A percentile compares a stretch with the other conserved stretches of the same genome.
These are phyloP conservation scores for Arthroderma sp. DNA, from an alignment of 2,329 filamentous ascomycete species.

Conservation along the genomic window DNA sequence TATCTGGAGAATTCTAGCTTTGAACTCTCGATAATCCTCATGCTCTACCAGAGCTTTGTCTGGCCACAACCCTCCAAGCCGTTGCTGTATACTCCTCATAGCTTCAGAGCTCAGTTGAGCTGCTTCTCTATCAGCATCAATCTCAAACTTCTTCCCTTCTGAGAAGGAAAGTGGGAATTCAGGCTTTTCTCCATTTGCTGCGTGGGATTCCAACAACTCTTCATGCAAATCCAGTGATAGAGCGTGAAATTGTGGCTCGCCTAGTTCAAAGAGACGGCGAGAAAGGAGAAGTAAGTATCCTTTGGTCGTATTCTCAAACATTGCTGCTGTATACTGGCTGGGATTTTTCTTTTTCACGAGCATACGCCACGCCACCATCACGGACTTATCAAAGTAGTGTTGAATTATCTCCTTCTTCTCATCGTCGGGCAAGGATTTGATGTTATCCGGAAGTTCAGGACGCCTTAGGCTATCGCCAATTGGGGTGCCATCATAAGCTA, in stretches of 20 bases:
- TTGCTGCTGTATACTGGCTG: conserved; percentile 7
- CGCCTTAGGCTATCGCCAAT: conserved; percentile 19
- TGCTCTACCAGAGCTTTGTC: conserved; percentile 9
- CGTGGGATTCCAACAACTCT: neutral
- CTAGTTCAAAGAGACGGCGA: conserved; percentile 8
- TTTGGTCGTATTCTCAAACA: conserved; percentile 8
- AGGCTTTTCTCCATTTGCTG: neutral
- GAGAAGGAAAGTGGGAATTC: conserved; percentile 9
- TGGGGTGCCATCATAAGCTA: conserved; percentile 19
- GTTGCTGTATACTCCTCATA: conserved; percentile 7
- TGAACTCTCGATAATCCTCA: conserved; percentile 12
- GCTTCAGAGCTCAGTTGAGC: conserved; percentile 7
- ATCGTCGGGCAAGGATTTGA: conserved; percentile 2
- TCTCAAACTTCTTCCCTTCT: conserved; percentile 4
- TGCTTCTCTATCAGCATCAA: conserved; percentile 5
- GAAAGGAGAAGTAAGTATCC: conserved; percentile 6
- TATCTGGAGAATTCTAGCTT: conserved; percentile 2
- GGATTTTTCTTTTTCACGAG: conserved; percentile 10
- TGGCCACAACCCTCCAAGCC: conserved; percentile 10
- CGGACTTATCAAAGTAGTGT: conserved; percentile 2
- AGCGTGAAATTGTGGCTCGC: conserved; percentile 9
- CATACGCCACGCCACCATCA: conserved; percentile 13
- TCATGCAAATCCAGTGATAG: conserved; percentile 7
- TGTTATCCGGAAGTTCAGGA: conserved; percentile 12
- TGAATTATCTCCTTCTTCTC: neutral